Evolutionary conservation across 129 eudicot species (phyloP).

Genomic region (Kitagawia praeruptora): DNA sequence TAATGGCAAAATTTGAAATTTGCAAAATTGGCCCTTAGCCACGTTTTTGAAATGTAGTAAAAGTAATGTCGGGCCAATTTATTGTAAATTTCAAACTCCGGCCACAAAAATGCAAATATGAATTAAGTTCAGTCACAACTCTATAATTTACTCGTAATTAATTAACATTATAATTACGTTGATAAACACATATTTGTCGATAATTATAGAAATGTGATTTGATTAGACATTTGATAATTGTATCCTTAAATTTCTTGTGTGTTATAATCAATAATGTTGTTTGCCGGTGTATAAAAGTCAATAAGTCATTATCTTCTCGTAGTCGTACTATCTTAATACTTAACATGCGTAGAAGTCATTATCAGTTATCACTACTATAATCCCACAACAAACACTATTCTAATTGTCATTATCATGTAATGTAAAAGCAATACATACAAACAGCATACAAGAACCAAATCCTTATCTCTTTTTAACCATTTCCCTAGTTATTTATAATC

Average conservation of each 20-base stretch:
- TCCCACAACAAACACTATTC: neutral
- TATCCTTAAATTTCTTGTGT: neutral
- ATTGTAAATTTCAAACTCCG: too few species aligned
- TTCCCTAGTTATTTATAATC: too few species aligned
- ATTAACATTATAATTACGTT: neutral
- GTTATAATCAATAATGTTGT: neutral
- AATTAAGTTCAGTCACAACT: too few species aligned
- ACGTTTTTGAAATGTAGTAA: too few species aligned
- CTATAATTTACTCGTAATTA: too few species aligned
- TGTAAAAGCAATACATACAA: neutral
- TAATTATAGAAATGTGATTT: too few species aligned
- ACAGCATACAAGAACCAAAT: too few species aligned
- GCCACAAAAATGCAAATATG: too few species aligned
- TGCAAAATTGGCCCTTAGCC: too few species aligned
- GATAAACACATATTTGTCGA: neutral
- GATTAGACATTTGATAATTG: neutral
- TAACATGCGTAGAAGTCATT: neutral
- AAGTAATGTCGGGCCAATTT: too few species aligned
- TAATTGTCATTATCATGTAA: neutral
- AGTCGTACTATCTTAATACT: neutral
- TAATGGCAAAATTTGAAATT: too few species aligned
- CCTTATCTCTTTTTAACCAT: neutral
- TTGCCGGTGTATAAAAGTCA: neutral
- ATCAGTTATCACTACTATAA: neutral
- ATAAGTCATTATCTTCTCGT: neutral